These are phyloP conservation scores for Bipolaris bicolor DNA, from an alignment of 2,329 filamentous ascomycete species.

Conservation along the genomic window DNA sequence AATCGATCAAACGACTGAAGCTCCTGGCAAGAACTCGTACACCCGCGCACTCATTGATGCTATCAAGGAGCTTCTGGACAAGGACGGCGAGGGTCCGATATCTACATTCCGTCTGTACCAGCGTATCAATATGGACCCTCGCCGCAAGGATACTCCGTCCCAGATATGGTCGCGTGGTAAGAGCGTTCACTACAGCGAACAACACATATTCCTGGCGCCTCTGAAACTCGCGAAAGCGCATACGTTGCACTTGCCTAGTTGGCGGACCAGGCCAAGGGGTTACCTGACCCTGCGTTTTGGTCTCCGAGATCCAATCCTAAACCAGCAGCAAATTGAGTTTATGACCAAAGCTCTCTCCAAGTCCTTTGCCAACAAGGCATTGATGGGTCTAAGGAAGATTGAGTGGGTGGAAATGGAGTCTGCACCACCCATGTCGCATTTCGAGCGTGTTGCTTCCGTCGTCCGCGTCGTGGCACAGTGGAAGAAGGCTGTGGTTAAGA, in stretches of 20 bases:
- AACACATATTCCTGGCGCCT: constrained; percentile 42
- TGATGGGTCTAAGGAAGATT: constrained; percentile 37
- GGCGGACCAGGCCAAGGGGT: constrained; percentile 25
- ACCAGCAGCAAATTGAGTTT: constrained; percentile 39
- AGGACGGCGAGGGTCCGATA: constrained; percentile 34
- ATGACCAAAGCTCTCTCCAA: constrained; percentile 35
- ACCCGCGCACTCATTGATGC: constrained; percentile 45
- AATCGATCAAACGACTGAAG: constrained; percentile 34
- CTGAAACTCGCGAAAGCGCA: constrained; percentile 23
- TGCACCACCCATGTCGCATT: constrained; percentile 30
- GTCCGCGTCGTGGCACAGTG: constrained; percentile 36
- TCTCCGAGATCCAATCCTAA: constrained; percentile 32
- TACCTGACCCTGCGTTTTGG: constrained; percentile 44
- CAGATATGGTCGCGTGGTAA: constrained; percentile 33
- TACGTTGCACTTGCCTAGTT: constrained; percentile 2
- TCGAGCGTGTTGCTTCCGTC: constrained; percentile 36
- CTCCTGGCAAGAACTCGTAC: constrained; percentile 41
- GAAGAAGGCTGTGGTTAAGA: constrained; percentile 35
- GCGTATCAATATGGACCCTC: constrained; percentile 32
- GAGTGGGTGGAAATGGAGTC: constrained; percentile 42
- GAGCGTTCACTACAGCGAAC: constrained; percentile 27
- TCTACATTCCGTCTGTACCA: constrained; percentile 40
- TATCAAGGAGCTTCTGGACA: constrained; percentile 28
- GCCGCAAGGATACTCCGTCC: constrained; percentile 37
- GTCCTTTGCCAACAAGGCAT: constrained; percentile 35